These are phyloP conservation scores for Stachybotrys echinatus DNA, from an alignment of 2,329 filamentous ascomycete genomes.

Conservation along the genomic window DNA sequence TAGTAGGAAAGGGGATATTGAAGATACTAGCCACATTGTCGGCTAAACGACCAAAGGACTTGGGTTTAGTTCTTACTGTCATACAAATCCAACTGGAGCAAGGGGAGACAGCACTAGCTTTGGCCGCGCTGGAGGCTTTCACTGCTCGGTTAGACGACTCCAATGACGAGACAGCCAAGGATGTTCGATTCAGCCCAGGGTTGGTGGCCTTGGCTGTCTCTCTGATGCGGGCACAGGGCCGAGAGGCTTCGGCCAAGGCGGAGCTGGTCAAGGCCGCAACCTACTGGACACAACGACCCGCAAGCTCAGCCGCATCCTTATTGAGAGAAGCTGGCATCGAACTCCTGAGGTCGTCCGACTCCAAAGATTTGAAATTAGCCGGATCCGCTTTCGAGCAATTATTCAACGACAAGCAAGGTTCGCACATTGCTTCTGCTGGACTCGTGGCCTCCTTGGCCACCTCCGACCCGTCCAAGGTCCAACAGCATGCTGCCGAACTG, in stretches of 20 bases:
- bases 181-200: conserved; percentile 78
- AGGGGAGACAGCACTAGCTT: conserved; percentile 67
- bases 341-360: conserved; percentile 68
- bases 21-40: conserved; percentile 65
- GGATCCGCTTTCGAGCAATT: conserved; percentile 75
- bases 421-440: conserved; percentile 70
- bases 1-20: conserved; percentile 61
- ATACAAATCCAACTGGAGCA: conserved; percentile 74
- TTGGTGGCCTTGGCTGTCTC: conserved; percentile 75
- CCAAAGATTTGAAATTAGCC: conserved; percentile 64
- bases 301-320: conserved; percentile 50
- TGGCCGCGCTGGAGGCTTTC: conserved; percentile 70
- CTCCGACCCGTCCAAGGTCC: conserved; percentile 49
- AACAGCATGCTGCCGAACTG: conserved; percentile 50
- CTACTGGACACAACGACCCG: conserved; percentile 67
- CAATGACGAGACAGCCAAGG: conserved; percentile 48
- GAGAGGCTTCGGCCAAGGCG: conserved; percentile 63
- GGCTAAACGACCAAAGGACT: conserved; percentile 69
- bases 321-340: conserved; percentile 78
- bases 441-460: conserved; percentile 78
- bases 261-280: conserved; percentile 75
- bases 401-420: conserved; percentile 57
- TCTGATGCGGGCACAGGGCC: conserved; percentile 71
- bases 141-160: conserved; percentile 65
- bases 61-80: conserved; percentile 74